Conservation (phyloP, 2,329 filamentous ascomycete species). For the Pezicula radicicola region DNA sequence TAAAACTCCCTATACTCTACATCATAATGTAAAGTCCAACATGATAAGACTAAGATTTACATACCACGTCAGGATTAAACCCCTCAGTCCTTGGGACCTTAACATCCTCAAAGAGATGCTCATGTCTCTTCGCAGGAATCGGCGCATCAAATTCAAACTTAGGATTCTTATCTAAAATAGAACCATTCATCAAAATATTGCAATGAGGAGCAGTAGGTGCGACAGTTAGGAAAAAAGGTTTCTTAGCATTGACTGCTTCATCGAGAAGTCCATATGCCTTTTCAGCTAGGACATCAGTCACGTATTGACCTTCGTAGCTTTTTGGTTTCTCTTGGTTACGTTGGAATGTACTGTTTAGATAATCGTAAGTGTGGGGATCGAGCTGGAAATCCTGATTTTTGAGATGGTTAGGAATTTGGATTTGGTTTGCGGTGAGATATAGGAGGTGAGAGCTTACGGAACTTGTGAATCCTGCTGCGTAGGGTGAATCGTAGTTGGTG, state of each 20-base stretch:
- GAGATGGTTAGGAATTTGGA: background rate
- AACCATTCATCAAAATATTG: slow-evolving; percentile 29
- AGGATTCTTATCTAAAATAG: background rate
- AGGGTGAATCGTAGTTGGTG: slow-evolving; percentile 57
- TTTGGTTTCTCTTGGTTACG: slow-evolving; percentile 52
- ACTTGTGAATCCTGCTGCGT: slow-evolving; percentile 51
- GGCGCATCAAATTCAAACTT: slow-evolving; percentile 33
- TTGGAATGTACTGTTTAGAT: slow-evolving; percentile 60
- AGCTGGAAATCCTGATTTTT: slow-evolving; percentile 50
- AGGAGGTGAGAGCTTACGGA: background rate
- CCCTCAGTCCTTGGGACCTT: slow-evolving; percentile 57
- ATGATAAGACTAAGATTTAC: slow-evolving; percentile 7
- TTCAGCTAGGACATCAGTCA: slow-evolving; percentile 52
- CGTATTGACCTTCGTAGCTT: slow-evolving; percentile 42
- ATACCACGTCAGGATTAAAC: slow-evolving; percentile 61
- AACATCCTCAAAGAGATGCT: slow-evolving; percentile 55
- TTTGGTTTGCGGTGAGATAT: background rate
- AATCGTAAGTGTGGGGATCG: slow-evolving; percentile 64
- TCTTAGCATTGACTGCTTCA: slow-evolving; percentile 47
- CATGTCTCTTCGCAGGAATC: slow-evolving; percentile 55
- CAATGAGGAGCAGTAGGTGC: slow-evolving; percentile 65
- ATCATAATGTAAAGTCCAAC: no score
- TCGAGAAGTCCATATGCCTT: slow-evolving; percentile 58
- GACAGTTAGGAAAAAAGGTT: slow-evolving; percentile 64
- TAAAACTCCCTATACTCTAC: no score